These are phyloP conservation scores for Aspergillus aculeatus DNA, from an alignment of 2,329 filamentous ascomycete genomes.

Conservation along the genomic window DNA sequence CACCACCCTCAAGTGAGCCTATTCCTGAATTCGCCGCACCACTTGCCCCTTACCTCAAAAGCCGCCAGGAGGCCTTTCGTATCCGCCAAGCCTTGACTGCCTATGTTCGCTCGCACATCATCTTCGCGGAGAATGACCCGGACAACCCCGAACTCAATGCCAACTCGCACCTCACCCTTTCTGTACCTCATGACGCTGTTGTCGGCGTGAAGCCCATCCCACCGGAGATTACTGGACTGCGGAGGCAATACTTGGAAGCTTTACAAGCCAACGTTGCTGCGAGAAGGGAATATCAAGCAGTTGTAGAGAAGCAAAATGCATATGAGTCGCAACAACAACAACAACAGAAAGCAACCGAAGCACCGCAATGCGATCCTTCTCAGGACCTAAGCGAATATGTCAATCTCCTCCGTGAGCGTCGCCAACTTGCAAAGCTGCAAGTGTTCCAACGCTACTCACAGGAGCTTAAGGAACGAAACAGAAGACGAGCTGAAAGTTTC, in stretches of 20 bases:
- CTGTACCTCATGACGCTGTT: slow-evolving; percentile 33
- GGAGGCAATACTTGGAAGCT: slow-evolving; percentile 48
- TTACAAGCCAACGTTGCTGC: slow-evolving; percentile 45
- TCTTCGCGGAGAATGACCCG: slow-evolving; percentile 29
- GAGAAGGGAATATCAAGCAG: slow-evolving; percentile 37
- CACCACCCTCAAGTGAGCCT: slow-evolving; percentile 25
- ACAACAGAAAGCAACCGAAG: slow-evolving; percentile 18
- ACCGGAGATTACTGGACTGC: slow-evolving; percentile 42
- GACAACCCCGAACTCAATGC: slow-evolving; percentile 20
- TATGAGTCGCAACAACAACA: slow-evolving; percentile 25
- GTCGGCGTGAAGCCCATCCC: slow-evolving; percentile 36
- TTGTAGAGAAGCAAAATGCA: slow-evolving; percentile 33
- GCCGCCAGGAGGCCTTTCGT: slow-evolving; percentile 38
- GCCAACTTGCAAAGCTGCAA: slow-evolving; percentile 46
- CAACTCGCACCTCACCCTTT: slow-evolving; percentile 37
- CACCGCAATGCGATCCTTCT: slow-evolving; percentile 19
- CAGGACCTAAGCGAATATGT: slow-evolving; percentile 42
- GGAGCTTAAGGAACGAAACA: slow-evolving; percentile 36
- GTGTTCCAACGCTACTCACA: slow-evolving; percentile 49
- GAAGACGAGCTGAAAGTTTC: slow-evolving; percentile 20
- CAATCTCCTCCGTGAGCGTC: slow-evolving; percentile 46
- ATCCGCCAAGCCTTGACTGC: slow-evolving; percentile 42
- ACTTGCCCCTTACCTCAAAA: slow-evolving; percentile 41
- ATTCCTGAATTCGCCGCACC: slow-evolving; percentile 37
- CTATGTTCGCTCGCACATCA: slow-evolving; percentile 39